A percentile compares a stretch with the other conserved stretches of the same genome.
phyloP scores from a whole-genome alignment of 768 basidiomycete species.

The Tephrocybe sp. region DNA sequence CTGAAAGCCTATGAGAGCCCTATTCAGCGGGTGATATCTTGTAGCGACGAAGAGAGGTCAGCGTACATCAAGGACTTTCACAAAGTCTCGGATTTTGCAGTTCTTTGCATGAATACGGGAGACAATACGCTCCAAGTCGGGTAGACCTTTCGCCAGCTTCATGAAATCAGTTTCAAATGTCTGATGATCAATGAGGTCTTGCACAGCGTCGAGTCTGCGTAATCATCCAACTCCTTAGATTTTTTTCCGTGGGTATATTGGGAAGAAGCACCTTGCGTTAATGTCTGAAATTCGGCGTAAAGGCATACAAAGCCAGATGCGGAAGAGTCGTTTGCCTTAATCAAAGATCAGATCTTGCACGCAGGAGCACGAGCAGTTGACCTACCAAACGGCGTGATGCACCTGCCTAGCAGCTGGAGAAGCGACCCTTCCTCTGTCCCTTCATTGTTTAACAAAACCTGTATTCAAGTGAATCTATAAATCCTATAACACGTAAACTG shows the following conservation, averaged over 20 bases:
- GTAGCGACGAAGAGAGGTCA: not conserved
- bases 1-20: constrained; percentile 61
- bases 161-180: constrained; percentile 78
- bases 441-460: constrained; percentile 90
- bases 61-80: constrained; percentile 74
- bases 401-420: constrained; percentile 76
- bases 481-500: too few species aligned
- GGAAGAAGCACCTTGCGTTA: constrained; percentile 72
- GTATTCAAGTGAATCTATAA: constrained; percentile 1
- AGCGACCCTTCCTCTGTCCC: constrained; percentile 92
- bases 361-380: constrained; percentile 2
- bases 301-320: constrained; percentile 96
- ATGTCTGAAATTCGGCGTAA: constrained; percentile 80
- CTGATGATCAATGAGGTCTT: constrained; percentile 83
- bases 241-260: not conserved
- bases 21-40: not conserved
- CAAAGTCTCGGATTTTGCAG: constrained; percentile 84
- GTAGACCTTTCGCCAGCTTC: constrained; percentile 75
- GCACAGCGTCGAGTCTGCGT: constrained; percentile 87
- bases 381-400: constrained; percentile 89
- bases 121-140: constrained; percentile 91
- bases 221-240: not conserved
- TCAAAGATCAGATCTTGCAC: constrained; percentile 8
- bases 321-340: constrained; percentile 89
- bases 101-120: constrained; percentile 94